These are phyloP conservation scores for Aspergillus phoenicis DNA, from an alignment of 2,329 filamentous ascomycete genomes.

Conservation along the genomic window DNA sequence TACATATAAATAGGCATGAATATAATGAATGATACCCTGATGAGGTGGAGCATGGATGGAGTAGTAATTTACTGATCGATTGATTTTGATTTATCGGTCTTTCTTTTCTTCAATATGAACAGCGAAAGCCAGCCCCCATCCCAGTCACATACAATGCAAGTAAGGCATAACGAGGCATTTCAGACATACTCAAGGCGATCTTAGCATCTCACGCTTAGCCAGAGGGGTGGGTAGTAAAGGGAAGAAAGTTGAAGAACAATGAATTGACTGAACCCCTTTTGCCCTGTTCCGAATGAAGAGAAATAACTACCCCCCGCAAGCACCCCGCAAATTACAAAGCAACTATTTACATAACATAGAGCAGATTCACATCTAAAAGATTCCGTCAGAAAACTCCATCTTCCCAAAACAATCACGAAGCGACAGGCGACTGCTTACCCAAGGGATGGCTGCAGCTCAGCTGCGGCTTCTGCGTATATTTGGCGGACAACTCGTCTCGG, in stretches of 20 bases:
- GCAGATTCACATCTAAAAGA: conserved; percentile 61
- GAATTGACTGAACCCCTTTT: not conserved
- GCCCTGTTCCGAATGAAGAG: not conserved
- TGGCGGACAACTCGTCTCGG: conserved; percentile 79
- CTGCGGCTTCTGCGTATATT: conserved; percentile 94
- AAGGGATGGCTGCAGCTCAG: conserved; percentile 93
- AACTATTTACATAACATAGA: conserved; percentile 65
- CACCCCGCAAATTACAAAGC: not conserved
- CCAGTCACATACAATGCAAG: not conserved
- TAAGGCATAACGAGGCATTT: not conserved
- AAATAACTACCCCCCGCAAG: not conserved
- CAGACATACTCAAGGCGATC: not conserved
- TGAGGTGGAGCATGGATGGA: not conserved
- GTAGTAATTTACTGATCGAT: no score
- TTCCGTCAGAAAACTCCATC: conserved; percentile 21
- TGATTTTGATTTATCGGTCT: no score
- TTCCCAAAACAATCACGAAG: conserved; percentile 1
- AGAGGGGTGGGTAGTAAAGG: not conserved
- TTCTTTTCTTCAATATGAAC: not conserved
- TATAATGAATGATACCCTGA: not conserved
- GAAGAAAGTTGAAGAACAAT: not conserved
- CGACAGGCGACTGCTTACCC: conserved; percentile 61
- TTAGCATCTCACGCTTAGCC: not conserved
- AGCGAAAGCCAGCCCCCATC: not conserved
- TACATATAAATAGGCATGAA: not conserved